Evolutionary conservation across 73 alveolate species (phyloP), one percentile per base, ranked within the genome.

Genomic region (Loxodes magnus): DNA sequence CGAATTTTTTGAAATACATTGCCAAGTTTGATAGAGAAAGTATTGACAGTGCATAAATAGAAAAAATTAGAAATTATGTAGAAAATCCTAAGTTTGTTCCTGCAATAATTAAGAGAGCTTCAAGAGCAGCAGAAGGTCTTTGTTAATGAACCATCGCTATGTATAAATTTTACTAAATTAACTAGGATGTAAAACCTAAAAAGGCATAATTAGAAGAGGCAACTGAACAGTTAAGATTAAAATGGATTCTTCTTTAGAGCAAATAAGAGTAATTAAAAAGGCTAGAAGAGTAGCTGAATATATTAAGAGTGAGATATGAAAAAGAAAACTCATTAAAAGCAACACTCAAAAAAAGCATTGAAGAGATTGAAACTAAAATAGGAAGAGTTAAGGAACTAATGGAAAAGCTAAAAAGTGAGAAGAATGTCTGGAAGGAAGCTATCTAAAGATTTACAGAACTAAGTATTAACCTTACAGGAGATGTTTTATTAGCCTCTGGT

Each of bases 191-290:
- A 21, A 79, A 81, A 35, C 98, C 98, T 6, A 74, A 87, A 52
- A 72, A 87, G 83, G 96, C 71, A 36, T 88, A 85, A 26, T 77
- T 82, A 58, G 94, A 70, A 35, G 64, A 67, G 51, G 98, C 98
- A n/a, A 46, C 77, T 29, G 77, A 64, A 21, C 74, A 64, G 31
- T 56, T 82, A 49, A 65, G 68, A 37, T 86, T 63, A 33, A 96
- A 86, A 0, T 58, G 65, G 20, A 56, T 61, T 14, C 67, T 85
- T 50, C 73, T 90, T 46, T 69, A 76, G 58, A 90, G 74, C 28
- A 90, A 90, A 63, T 71, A 86, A 38, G 84, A 77, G 30, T 69
- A 81, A 46, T 74, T 90, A 24, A 54, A 83, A 26, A 81, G 62
- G 49, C 75, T 87, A 54, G 94, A 81, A 64, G 96, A 75, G 21